Base-by-base conservation (phyloP, 169 alveolate species). In the Eimeria tenella region DNA sequence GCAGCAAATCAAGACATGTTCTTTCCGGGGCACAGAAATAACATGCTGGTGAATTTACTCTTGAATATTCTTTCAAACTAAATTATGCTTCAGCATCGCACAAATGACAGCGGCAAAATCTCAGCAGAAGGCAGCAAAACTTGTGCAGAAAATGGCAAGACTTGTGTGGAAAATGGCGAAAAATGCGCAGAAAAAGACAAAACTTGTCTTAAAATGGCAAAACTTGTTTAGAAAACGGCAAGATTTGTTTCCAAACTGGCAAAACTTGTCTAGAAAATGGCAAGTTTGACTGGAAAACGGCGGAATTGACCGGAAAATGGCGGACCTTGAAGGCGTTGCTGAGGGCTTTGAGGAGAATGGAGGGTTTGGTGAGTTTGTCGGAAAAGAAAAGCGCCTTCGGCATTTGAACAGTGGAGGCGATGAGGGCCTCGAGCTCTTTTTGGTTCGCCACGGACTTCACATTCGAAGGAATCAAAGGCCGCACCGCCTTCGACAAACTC, bases 341-440 rank as follows among this genome's bases (percentile, higher is more conserved):
- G 86, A 93, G 93, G 9, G 95, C 95, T 42, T 93, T 93, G 81
- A 81, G 23, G 23, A 93, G 65, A 17, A 68, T 17, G 10, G 95
- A 81, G 11, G 93, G 79, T 65, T 71, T 68, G n/a, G 77, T 42
- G 23, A 77, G 87, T 58, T 93, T 93, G 23, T 83, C 88, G 9
- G 95, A 81, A 81, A 93, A 93, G 79, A 93, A 21, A 58, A 93
- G 93, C 2, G 82, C 93, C 21, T 92, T 75, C 15, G 91, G 95
- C 63, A 79, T 60, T 13, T 74, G 94, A 19, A 74, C 62, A 17
- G 63, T 42, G 5, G 94, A 52, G 50, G 81, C 89, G 49, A 89
- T 23, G 19, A 81, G 71, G 52, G 86, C 74, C 15, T 74, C 81
- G 21, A 71, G 65, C 50, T 74, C 87, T 23, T 71, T 74, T 70